phyloP scores from a whole-genome alignment of 441 rosid species.

The Manihot esculenta region DNA sequence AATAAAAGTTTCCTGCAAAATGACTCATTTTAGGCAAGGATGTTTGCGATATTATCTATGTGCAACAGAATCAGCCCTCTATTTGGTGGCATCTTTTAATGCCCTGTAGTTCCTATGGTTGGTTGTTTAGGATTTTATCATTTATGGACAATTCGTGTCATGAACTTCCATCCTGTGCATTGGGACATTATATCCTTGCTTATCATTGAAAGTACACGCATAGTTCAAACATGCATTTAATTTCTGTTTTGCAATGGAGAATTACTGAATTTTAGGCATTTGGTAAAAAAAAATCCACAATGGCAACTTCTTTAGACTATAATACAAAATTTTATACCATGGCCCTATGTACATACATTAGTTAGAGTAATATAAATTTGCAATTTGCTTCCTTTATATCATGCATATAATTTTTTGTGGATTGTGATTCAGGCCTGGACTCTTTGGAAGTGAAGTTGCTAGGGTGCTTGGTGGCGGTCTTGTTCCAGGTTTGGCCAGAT shows the following conservation, averaged over 20 bases:
- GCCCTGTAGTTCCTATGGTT: not conserved
- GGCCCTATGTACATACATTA: not conserved
- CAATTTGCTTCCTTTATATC: not conserved
- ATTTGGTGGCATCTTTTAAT: not conserved
- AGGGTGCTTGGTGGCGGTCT: conserved; percentile 98
- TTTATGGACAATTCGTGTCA: not conserved
- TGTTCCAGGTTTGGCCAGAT: conserved; percentile 70
- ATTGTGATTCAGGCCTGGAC: conserved; percentile 54
- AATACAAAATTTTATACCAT: not conserved
- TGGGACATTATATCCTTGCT: not conserved
- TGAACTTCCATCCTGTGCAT: not conserved
- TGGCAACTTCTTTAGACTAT: not conserved
- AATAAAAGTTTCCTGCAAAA: not conserved
- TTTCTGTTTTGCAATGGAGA: not conserved
- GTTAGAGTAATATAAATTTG: not conserved
- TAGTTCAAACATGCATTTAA: not conserved
- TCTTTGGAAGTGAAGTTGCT: conserved; percentile 75
- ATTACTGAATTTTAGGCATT: not conserved
- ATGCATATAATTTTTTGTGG: conserved; percentile 15
- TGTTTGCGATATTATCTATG: not conserved
- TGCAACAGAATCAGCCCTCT: not conserved
- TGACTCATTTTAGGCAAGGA: not conserved
- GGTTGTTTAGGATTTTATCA: not conserved
- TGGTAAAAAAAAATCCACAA: not conserved
- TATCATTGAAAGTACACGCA: not conserved